These are phyloP conservation scores for Tetrahymena elliotti DNA, from an alignment of 73 alveolate species.

Conservation along the genomic window DNA sequence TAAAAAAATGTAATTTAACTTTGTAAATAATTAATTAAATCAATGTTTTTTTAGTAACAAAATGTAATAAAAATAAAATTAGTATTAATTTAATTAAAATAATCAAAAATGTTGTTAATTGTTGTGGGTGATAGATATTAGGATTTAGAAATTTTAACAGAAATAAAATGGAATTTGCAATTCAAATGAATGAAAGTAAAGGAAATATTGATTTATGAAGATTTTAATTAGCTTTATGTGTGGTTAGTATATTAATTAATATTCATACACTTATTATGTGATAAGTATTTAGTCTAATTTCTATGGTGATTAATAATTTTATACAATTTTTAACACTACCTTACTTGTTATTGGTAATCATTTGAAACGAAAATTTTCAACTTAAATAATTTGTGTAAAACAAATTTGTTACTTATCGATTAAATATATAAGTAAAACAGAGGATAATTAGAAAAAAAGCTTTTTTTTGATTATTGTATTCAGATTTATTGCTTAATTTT, in stretches of 20 bases:
- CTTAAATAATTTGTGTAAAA: background rate
- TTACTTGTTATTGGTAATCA: background rate
- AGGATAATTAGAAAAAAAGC: background rate
- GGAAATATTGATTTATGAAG: no score
- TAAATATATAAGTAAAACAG: background rate
- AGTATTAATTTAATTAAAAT: no score
- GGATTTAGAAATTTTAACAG: no score
- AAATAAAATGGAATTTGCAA: no score
- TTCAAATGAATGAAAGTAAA: no score
- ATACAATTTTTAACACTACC: background rate
- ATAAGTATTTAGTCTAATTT: background rate
- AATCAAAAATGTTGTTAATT: no score
- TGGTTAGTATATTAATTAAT: background rate
- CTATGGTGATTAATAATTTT: background rate
- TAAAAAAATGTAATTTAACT: no score
- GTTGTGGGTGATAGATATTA: no score
- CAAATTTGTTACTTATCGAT: background rate
- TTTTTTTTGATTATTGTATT: background rate
- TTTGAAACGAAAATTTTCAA: background rate
- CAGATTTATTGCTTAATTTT: background rate
- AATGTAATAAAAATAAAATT: no score
- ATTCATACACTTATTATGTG: background rate
- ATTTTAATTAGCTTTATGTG: background rate
- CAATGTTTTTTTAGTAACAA: no score
- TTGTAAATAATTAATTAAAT: no score